phyloP scores from a whole-genome alignment of 73 alveolate species.

The Paramecium sonneborni region DNA sequence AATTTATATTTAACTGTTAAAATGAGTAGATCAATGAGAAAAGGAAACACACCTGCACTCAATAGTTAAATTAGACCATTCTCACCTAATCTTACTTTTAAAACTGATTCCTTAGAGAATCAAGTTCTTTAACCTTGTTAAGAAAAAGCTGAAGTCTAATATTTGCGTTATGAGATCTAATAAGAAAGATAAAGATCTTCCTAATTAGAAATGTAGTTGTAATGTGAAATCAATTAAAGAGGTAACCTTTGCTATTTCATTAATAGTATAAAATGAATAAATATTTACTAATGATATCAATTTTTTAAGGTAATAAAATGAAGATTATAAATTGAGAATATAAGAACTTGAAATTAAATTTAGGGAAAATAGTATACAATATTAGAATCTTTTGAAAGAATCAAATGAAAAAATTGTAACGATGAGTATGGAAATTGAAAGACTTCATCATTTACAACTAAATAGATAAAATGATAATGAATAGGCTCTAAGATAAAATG shows the following conservation, averaged over 20 bases:
- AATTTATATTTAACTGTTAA: slow-evolving; percentile 32
- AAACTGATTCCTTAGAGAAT: slow-evolving; percentile 42
- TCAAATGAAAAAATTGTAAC: background rate
- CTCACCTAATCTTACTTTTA: slow-evolving; percentile 45
- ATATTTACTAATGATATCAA: background rate
- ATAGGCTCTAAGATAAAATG: background rate
- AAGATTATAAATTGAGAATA: slow-evolving; percentile 9
- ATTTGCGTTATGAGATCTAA: slow-evolving; percentile 32
- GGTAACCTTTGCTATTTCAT: background rate
- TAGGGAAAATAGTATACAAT: slow-evolving; percentile 21
- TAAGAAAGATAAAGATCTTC: slow-evolving; percentile 9
- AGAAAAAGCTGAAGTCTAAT: slow-evolving; percentile 42
- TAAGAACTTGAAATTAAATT: slow-evolving; percentile 36
- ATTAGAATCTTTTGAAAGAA: background rate
- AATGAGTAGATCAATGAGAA: slow-evolving; percentile 45
- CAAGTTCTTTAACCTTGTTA: slow-evolving; percentile 27
- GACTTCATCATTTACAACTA: background rate
- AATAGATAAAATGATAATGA: slow-evolving; percentile 27
- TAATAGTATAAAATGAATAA: slow-evolving; percentile 41
- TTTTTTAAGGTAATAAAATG: background rate
- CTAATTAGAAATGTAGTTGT: background rate
- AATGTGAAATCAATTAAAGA: slow-evolving; percentile 12
- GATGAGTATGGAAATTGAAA: slow-evolving; percentile 21
- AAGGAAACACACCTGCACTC: slow-evolving; percentile 19
- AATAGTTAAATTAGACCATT: slow-evolving; percentile 47